Conservation (phyloP, 768 basidiomycete genomes). For the Phlebiopsis flavidoalba region DNA sequence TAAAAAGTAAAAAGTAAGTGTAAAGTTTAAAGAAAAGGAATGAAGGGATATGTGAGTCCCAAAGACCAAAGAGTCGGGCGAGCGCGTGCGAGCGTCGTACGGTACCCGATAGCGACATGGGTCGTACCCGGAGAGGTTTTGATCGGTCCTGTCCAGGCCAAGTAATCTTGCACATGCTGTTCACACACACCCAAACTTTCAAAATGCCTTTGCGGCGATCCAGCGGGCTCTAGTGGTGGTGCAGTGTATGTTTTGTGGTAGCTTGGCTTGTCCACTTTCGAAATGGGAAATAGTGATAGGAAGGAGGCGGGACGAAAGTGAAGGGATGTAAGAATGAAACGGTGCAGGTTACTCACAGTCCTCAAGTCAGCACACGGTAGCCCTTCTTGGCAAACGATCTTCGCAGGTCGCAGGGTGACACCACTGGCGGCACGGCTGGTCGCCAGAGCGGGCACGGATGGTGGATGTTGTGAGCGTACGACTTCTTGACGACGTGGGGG, state of each 20-base stretch:
- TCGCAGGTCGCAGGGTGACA: conserved; percentile 53
- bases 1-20: no score
- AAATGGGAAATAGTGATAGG: background rate
- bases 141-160: conserved; percentile 48
- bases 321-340: conserved; percentile 5
- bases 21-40: conserved; percentile 17
- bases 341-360: conserved; percentile 47
- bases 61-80: conserved; percentile 73
- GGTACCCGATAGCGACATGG: conserved; percentile 78
- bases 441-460: conserved; percentile 66
- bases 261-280: background rate
- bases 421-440: conserved; percentile 69
- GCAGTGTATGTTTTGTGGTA: conserved; percentile 33
- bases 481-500: conserved; percentile 43
- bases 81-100: conserved; percentile 52
- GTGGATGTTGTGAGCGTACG: conserved; percentile 41
- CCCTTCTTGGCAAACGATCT: conserved; percentile 50
- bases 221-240: conserved; percentile 94
- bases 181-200: conserved; percentile 93
- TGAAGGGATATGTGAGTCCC: conserved; percentile 49
- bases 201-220: conserved; percentile 55
- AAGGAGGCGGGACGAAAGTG: conserved; percentile 1
- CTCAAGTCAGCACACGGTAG: conserved; percentile 76
- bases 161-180: conserved; percentile 80
- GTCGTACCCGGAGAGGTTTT: conserved; percentile 49